Evolutionary conservation across 2,329 filamentous ascomycete species (phyloP), one percentile per base, ranked within the genome.

Genomic region (Alternaria hordeiaustralica): DNA sequence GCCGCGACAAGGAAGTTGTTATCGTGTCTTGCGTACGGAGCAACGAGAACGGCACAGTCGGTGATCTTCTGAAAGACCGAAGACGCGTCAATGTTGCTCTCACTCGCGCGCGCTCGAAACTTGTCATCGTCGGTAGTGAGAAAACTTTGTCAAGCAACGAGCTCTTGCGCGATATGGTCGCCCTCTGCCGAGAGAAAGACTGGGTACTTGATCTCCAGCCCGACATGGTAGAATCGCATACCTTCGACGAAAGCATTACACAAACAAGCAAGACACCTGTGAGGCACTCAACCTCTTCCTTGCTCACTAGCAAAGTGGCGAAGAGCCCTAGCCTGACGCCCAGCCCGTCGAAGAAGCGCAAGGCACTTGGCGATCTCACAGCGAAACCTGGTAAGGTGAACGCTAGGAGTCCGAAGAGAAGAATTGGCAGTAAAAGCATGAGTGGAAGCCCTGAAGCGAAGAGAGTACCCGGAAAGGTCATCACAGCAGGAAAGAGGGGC

Each of bases 31-130:
- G 97, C 28, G 96, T 98, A 13, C 88, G 96, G 28, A 95, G 89
- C 77, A 99, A 99, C 73, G 89, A 94, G 21, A 86, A 87, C 1
- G 88, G 90, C 66, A 88, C 87, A 54, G 94, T 99, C n/a, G 96
- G 96, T 18, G 96, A 98, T 59, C 80, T 99, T 49, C 84, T 99
- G 26, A 92, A 91, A 64, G 96, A 99, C 79, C 96, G 94, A 92
- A 85, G 96, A 59, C 85, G 96, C 53, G 94, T 99, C 77, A 99
- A 99, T 72, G 96, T 99, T 4, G 96, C 96, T 0, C 92, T 99
- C 68, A 99, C 96, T 5, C 87, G 96, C 26, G 96, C 96, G 21
- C 92, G 94, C 77, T 96, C 92, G 0, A 99, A 99, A 82, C 83
- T 99, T 36, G 85, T 99, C 2, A 91, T 99, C 12, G 81, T 99